Percentiles rank a stretch among this genome's conserved stretches.
phyloP scores from a whole-genome alignment of 177 flowering plant species.

The Tripterygium wilfordii region DNA sequence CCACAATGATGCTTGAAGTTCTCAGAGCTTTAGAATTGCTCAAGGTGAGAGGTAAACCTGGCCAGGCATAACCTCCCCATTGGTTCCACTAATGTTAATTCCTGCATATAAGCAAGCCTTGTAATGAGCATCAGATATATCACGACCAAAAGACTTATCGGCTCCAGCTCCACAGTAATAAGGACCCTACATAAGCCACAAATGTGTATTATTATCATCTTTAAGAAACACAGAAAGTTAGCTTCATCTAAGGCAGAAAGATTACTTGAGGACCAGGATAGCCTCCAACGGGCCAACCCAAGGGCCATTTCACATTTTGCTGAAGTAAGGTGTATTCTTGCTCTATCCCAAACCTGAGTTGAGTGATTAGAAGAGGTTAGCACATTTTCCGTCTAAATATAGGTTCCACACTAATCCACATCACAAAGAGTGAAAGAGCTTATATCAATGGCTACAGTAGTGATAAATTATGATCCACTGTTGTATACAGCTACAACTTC shows the following conservation, averaged over 20 bases:
- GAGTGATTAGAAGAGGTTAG: not conserved
- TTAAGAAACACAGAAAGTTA: too few species aligned
- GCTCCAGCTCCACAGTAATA: conserved; percentile 97
- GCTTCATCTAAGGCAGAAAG: not conserved
- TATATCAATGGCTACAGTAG: too few species aligned
- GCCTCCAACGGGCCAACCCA: conserved; percentile 99
- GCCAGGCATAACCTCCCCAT: conserved; percentile 99
- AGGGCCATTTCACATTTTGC: conserved; percentile 85
- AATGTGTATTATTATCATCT: not conserved
- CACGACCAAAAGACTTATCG: conserved; percentile 94
- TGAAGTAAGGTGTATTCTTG: conserved; percentile 97
- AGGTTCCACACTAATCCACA: too few species aligned
- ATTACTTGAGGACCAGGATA: conserved; percentile 97
- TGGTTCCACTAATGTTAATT: conserved; percentile 93
- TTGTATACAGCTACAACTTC: too few species aligned
- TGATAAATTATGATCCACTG: too few species aligned
- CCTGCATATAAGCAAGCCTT: conserved; percentile 99
- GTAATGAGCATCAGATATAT: conserved; percentile 97
- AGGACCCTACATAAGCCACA: conserved; percentile 60
- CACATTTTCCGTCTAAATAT: not conserved
- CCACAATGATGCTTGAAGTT: not conserved
- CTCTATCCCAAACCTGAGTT: conserved; percentile 85
- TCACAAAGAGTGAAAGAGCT: too few species aligned
- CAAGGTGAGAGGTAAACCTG: conserved; percentile 54
- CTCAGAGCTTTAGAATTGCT: not conserved